Percentiles rank a stretch among this genome's conserved stretches.
Conservation (phyloP, 768 basidiomycete species). For the Mycena polygramma region DNA sequence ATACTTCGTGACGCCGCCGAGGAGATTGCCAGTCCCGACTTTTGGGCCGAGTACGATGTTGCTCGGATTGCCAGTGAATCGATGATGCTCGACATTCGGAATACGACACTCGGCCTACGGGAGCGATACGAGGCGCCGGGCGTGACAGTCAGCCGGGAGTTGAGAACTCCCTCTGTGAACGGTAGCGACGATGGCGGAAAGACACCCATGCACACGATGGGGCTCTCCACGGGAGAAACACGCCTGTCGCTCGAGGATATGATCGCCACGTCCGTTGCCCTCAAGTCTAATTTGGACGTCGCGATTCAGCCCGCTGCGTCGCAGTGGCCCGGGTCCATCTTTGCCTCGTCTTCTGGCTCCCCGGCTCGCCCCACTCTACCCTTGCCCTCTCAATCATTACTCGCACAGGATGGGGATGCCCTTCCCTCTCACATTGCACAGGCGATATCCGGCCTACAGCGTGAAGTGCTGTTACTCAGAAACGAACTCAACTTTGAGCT, state of each 20-base stretch:
- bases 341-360: slow-evolving; percentile 49
- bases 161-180: slow-evolving; percentile 9
- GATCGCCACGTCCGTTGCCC: slow-evolving; percentile 76
- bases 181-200: slow-evolving; percentile 30
- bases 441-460: slow-evolving; percentile 78
- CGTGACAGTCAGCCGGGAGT: not conserved
- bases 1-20: slow-evolving; percentile 73
- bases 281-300: slow-evolving; percentile 78
- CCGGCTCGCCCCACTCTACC: slow-evolving; percentile 37
- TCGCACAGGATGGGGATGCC: slow-evolving; percentile 28
- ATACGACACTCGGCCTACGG: slow-evolving; percentile 64
- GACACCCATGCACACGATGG: slow-evolving; percentile 39
- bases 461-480: slow-evolving; percentile 79
- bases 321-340: slow-evolving; percentile 66
- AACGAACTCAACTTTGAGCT: slow-evolving; percentile 90
- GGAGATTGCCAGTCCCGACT: slow-evolving; percentile 73
- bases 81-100: slow-evolving; percentile 74
- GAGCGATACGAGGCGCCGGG: slow-evolving; percentile 41
- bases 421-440: slow-evolving; percentile 67
- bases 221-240: slow-evolving; percentile 51
- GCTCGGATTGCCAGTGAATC: slow-evolving; percentile 77
- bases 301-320: slow-evolving; percentile 66
- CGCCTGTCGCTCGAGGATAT: slow-evolving; percentile 81
- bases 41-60: slow-evolving; percentile 77
- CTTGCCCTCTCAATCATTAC: slow-evolving; percentile 19